Evolutionary conservation across 768 basidiomycete species (phyloP), one percentile per base, ranked within the genome.

Genomic region (Antrodiella citrinella): DNA sequence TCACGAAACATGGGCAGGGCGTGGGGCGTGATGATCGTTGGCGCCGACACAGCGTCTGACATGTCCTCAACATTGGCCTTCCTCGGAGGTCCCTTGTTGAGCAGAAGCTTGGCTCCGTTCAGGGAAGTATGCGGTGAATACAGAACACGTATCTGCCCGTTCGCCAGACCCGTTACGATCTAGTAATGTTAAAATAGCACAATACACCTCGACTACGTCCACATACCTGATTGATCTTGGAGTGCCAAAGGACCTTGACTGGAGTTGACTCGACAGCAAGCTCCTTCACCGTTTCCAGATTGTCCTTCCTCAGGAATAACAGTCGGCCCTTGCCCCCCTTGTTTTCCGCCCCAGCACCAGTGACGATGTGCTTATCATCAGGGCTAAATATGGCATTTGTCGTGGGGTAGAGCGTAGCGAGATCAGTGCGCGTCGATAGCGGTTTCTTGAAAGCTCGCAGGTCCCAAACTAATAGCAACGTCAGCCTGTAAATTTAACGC

Each of bases 371-470:
- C 65, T 83, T 88, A 58, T 94, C 91, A 65, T 96, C 91, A 0
- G 96, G 96, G 57, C 93, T 96, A 68, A 95, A 98, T 54, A 87
- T 79, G 7, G 94, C 85, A 66, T 98, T 98, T 38, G 94, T 95
- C 55, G 86, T 81, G 13, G 91, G 87, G 68, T 99, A 97, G 49
- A 92, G 67, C 13, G 90, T 90, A 43, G 78, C 73, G 22, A 91
- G 67, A 44, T 74, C 78, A 23, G 75, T 63, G 50, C 77, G 80
- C n/a, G 75, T 75, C 2, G 77, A 80, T 24, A 97, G 62, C 1
- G 96, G 93, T 65, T 88, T 91, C 66, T 89, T 92, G 74, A 98
- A 90, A 10, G 85, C 76, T 50, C 91, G 82, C 22, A 91, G 68
- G 65, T 98, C 95, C 96, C 96, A 99, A 42, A 97, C 95, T 98